Base-by-base conservation (phyloP, 176 grass and related monocot species). In the Poa annua region DNA sequence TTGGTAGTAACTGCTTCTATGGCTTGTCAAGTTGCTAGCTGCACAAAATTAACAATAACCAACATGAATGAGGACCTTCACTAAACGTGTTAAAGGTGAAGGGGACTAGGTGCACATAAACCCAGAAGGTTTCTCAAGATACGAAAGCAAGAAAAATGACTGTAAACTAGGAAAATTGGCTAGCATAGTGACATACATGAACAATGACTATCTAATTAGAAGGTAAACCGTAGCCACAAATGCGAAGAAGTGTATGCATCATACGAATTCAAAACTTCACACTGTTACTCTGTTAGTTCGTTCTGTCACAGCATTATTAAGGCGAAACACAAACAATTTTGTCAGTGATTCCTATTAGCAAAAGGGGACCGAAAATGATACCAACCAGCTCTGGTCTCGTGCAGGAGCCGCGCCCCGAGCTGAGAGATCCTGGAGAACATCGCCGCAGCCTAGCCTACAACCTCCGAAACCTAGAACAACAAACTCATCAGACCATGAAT, bases 391-490 rank as follows among this genome's bases (percentile, higher is more conserved):
- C 21, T 77, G 39, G 22, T 56, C 53, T 89, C 84, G 26, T 56
- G 84, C 62, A 84, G 64, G 38, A 89, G 36, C 45, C 84, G 80
- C 53, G 59, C 45, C 34, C 84, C 87, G 7, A 92, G 53, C 64
- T 63, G 90, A 3, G 90, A 89, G 75, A 92, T 41, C 82, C 87
- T 83, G 26, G 87, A 81, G 5, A 92, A 50, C 87, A 92, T 92
- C 57, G 49, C 59, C 24, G 48, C 61, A 42, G 57, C 45, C 2
- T 7, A 14, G 8, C n/a, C 57, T 66, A 8, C 33, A 25, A 4
- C 74, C 67, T 75, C 74, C 67, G 84, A 90, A 90, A 67, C 88
- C 88, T 86, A 83, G 79, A 83, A 3, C 66, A 85, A 6, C 49
- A 60, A 60, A 9, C 19, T 6, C 74, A 78, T 21, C 65, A 78